Conservation (phyloP, 352 stramenopile species). For the Phytophthora pluvialis region DNA sequence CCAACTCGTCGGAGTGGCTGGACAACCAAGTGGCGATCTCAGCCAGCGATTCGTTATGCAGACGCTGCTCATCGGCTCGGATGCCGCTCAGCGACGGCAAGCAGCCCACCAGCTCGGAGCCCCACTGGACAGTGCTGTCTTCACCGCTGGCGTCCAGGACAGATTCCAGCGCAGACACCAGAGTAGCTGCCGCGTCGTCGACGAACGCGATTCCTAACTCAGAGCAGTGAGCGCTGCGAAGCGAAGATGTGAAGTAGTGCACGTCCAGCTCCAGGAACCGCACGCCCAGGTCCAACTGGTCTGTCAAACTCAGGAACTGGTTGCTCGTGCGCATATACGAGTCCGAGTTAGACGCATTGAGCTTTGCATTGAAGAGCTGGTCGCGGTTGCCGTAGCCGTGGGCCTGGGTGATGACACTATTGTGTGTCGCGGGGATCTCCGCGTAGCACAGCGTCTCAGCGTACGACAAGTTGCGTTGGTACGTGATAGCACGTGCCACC, state of each 20-base stretch:
- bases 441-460: constrained; percentile 65
- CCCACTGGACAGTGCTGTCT: constrained; percentile 48
- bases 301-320: constrained; percentile 73
- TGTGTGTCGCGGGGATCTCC: constrained; percentile 75
- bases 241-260: constrained; percentile 69
- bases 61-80: constrained; percentile 57
- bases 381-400: constrained; percentile 73
- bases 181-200: constrained; percentile 40
- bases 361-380: constrained; percentile 63
- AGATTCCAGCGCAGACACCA: constrained; percentile 41
- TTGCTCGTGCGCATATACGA: constrained; percentile 73
- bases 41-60: constrained; percentile 56
- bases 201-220: constrained; percentile 56
- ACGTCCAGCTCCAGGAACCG: constrained; percentile 81
- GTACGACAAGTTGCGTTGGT: constrained; percentile 77
- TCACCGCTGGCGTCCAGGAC: constrained; percentile 45
- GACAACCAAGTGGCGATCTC: constrained; percentile 69
- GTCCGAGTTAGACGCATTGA: constrained; percentile 50
- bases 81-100: constrained; percentile 82
- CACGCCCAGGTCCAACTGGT: constrained; percentile 74
- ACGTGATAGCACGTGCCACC: constrained; percentile 62
- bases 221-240: constrained; percentile 77
- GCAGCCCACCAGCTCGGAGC: constrained; percentile 63
- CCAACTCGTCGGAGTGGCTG: constrained; percentile 45
- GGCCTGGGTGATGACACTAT: constrained; percentile 69